Conservation (phyloP, 2,329 filamentous ascomycete species). For the Diaporthe vaccinii region DNA sequence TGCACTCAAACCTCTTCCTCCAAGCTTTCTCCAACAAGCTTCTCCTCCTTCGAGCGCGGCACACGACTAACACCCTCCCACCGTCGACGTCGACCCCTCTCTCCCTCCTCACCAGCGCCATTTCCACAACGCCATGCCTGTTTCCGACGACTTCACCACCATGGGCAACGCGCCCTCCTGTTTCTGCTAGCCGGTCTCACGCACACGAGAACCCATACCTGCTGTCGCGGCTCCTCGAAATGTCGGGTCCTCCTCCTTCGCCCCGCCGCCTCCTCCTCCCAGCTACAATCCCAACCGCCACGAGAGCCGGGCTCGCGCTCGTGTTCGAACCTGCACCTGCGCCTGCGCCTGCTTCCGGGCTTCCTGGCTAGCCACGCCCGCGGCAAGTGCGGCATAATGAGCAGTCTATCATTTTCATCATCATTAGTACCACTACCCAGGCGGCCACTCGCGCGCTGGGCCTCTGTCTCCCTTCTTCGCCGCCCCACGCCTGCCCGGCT, state of each 20-base stretch:
- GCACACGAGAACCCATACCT: neutral
- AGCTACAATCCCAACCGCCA: slow-evolving; percentile 10
- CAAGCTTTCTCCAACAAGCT: slow-evolving; percentile 28
- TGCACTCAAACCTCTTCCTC: slow-evolving; percentile 11
- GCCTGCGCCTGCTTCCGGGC: neutral
- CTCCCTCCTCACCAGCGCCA: neutral
- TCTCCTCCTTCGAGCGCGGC: neutral
- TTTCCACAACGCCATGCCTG: slow-evolving; percentile 14
- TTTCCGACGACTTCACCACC: neutral
- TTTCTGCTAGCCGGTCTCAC: slow-evolving; percentile 4
- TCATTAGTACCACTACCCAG: neutral
- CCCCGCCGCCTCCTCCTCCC: neutral
- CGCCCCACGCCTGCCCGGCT: slow-evolving; percentile 46
- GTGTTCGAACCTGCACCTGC: neutral
- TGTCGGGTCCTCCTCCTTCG: slow-evolving; percentile 35
- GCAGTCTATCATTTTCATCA: neutral
- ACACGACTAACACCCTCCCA: neutral
- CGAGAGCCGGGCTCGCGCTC: slow-evolving; percentile 5
- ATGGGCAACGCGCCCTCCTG: slow-evolving; percentile 9
- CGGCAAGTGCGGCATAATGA: slow-evolving; percentile 26
- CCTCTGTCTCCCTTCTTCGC: neutral
- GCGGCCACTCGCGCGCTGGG: slow-evolving; percentile 31
- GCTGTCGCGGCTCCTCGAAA: slow-evolving; percentile 26
- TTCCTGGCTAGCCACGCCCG: neutral
- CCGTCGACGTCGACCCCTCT: neutral